Conservation (phyloP, 805 yeast species). For the Metschnikowia colocasiae region DNA sequence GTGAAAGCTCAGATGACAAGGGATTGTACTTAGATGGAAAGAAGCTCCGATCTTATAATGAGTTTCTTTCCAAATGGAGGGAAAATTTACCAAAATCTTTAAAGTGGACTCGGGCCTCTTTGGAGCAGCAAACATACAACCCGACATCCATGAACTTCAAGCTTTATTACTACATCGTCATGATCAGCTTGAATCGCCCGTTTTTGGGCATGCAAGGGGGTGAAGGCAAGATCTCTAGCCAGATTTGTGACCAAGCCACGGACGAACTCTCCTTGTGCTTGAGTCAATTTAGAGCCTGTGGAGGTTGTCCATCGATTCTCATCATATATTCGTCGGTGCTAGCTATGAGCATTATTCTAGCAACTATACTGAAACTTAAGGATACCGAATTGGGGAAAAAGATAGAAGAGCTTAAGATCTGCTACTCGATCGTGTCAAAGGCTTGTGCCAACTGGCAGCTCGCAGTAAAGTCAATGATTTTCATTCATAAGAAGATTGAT, state of each 20-base stretch:
- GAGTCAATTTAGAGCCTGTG: slow-evolving; percentile 10
- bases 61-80: slow-evolving; percentile 14
- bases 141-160: slow-evolving; percentile 18
- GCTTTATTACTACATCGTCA: slow-evolving; percentile 17
- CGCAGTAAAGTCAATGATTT: slow-evolving; percentile 16
- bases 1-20: slow-evolving; percentile 13
- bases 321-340: slow-evolving; percentile 16
- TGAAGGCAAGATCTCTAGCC: slow-evolving; percentile 3
- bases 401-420: slow-evolving; percentile 11
- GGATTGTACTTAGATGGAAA: slow-evolving; percentile 11
- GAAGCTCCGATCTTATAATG: slow-evolving; percentile 13
- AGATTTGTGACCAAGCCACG: slow-evolving; percentile 14
- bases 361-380: slow-evolving; percentile 7
- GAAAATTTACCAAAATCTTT: slow-evolving; percentile 12
- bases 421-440: slow-evolving; percentile 11
- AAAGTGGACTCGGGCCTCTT: slow-evolving; percentile 13
- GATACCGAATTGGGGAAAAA: background rate
- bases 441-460: slow-evolving; percentile 17
- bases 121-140: slow-evolving; percentile 13
- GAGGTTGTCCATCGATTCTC: slow-evolving; percentile 13
- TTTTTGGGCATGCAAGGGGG: slow-evolving; percentile 9
- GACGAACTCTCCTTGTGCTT: slow-evolving; percentile 15
- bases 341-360: slow-evolving; percentile 14
- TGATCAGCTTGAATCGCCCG: slow-evolving; percentile 17
- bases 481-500: slow-evolving; percentile 12